These are phyloP conservation scores for Ilyonectria sp. DNA, from an alignment of 2,329 filamentous ascomycete species.

Conservation along the genomic window DNA sequence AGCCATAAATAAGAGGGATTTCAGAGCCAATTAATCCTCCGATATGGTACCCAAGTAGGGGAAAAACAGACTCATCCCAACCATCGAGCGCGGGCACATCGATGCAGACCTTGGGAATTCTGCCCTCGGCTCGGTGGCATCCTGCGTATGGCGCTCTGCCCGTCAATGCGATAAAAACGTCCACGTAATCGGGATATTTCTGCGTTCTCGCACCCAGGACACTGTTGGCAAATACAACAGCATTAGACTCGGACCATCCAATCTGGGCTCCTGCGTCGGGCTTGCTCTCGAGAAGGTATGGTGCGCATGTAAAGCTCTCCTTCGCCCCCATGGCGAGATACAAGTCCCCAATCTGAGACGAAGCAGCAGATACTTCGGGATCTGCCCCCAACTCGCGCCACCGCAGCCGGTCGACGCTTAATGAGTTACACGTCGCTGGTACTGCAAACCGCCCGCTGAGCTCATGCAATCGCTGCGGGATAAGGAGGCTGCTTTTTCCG, in stretches of 20 bases:
- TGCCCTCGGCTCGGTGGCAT: constrained; percentile 27
- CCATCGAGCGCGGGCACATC: not conserved
- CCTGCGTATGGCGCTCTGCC: constrained; percentile 38
- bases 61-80: constrained; percentile 39
- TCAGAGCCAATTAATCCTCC: constrained; percentile 30
- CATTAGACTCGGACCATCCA: constrained; percentile 42
- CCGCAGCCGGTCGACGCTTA: constrained; percentile 37
- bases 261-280: constrained; percentile 34
- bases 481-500: constrained; percentile 31
- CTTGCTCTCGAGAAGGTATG: constrained; percentile 37
- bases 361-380: constrained; percentile 25
- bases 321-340: constrained; percentile 40
- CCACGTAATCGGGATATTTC: constrained; percentile 40
- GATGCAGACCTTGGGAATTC: constrained; percentile 21
- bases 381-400: constrained; percentile 38
- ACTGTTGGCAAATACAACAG: constrained; percentile 43
- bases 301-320: constrained; percentile 38
- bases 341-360: constrained; percentile 28
- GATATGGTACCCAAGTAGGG: constrained; percentile 37
- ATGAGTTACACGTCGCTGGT: constrained; percentile 37
- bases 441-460: constrained; percentile 36
- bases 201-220: constrained; percentile 40
- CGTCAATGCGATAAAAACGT: constrained; percentile 37
- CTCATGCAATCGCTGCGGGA: constrained; percentile 35
- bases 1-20: constrained; percentile 36